phyloP scores from a whole-genome alignment of 139 green algal genomes.

The Chlamydomonas sphaeroides region DNA sequence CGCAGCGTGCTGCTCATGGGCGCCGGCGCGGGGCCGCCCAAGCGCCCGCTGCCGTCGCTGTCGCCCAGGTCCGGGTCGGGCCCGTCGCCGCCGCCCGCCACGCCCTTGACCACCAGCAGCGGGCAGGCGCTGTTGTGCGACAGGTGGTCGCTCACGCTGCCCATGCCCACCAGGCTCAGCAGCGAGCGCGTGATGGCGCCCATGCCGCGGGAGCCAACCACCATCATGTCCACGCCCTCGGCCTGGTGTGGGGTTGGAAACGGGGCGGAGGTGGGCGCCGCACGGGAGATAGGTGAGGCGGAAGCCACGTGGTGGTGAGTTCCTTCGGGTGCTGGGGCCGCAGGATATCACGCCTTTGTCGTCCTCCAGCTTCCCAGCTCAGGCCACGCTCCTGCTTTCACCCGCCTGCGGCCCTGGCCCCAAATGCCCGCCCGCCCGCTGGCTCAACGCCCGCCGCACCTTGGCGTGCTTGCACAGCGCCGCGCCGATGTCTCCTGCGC shows the following conservation, averaged over 20 bases:
- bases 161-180: constrained; percentile 70
- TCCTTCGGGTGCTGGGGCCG: too few species aligned
- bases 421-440: too few species aligned
- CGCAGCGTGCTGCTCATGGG: constrained; percentile 15
- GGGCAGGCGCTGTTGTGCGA: constrained; percentile 63
- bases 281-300: too few species aligned
- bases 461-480: constrained; percentile 63
- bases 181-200: constrained; percentile 63
- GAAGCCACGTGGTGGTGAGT: too few species aligned
- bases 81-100: constrained; percentile 21
- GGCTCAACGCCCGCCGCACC: too few species aligned
- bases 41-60: neutral
- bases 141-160: constrained; percentile 65
- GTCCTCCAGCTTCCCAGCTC: too few species aligned
- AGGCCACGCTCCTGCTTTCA: too few species aligned
- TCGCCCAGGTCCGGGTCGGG: neutral
- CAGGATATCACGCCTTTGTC: too few species aligned
- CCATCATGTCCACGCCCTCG: constrained; percentile 53
- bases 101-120: constrained; percentile 58
- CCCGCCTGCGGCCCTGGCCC: too few species aligned
- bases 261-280: too few species aligned
- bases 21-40: neutral
- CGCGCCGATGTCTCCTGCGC: constrained; percentile 53
- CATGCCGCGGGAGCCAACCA: constrained; percentile 68
- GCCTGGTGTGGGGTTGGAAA: too few species aligned